Evolutionary conservation across 2,329 filamentous ascomycete species (phyloP).

Genomic region (Fusarium proliferatum): DNA sequence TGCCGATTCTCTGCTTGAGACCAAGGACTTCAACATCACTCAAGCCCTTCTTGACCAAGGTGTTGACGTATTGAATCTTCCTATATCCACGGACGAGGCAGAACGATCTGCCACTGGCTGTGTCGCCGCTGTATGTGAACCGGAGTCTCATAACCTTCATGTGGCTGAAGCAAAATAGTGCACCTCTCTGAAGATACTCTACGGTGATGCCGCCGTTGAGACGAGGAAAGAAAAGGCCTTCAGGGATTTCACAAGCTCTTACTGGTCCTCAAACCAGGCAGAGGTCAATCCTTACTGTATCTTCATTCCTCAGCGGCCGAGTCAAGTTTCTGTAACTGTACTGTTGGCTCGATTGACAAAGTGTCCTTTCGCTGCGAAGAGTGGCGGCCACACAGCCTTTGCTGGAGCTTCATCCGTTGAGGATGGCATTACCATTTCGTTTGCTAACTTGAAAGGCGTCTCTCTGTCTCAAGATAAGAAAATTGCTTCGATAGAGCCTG

Average conservation of each 20-base stretch:
- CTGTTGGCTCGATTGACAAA: constrained; percentile 17
- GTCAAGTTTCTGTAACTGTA: constrained; percentile 7
- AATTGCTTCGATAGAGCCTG: constrained; percentile 51
- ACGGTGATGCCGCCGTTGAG: constrained; percentile 18
- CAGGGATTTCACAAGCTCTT: not conserved
- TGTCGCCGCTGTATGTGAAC: constrained; percentile 5
- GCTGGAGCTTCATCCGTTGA: constrained; percentile 52
- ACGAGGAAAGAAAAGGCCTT: constrained; percentile 7
- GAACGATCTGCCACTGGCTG: constrained; percentile 6
- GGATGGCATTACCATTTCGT: constrained; percentile 51
- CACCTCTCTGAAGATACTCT: constrained; percentile 19
- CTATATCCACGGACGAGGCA: not conserved
- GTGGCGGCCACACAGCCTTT: constrained; percentile 59
- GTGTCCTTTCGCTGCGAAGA: constrained; percentile 51
- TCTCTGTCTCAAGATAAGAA: constrained; percentile 45
- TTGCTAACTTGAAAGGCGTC: constrained; percentile 51
- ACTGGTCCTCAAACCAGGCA: constrained; percentile 22
- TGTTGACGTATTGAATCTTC: constrained; percentile 10
- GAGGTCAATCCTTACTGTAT: constrained; percentile 24
- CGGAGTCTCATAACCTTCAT: accelerated
- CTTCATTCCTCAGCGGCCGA: constrained; percentile 17
- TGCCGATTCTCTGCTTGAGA: not conserved
- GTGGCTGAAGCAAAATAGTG: not conserved
- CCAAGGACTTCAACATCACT: constrained; percentile 17
- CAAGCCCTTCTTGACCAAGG: constrained; percentile 23